A percentile compares a stretch with the other conserved stretches of the same genome.
phyloP scores from a whole-genome alignment of 805 yeast species.

The Candida sphagnicola region DNA sequence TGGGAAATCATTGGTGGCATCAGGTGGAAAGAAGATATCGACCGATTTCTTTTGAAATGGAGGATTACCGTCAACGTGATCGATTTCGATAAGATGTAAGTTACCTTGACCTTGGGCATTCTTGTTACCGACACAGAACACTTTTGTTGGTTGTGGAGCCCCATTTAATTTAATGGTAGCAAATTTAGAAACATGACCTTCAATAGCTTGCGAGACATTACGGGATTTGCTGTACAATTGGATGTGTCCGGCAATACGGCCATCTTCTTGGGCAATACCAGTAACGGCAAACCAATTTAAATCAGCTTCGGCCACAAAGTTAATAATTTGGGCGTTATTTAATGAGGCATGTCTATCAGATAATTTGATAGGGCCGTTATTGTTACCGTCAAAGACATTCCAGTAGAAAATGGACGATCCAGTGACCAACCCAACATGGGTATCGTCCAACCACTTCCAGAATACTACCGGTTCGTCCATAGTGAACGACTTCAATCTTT shows the following conservation, averaged over 20 bases:
- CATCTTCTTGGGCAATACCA: constrained; percentile 92
- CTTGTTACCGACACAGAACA: constrained; percentile 91
- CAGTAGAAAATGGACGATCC: constrained; percentile 72
- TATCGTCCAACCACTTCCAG: constrained; percentile 88
- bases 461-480: constrained; percentile 85
- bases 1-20: constrained; percentile 95
- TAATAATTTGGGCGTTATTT: constrained; percentile 82
- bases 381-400: constrained; percentile 78
- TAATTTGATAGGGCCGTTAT: constrained; percentile 72
- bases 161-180: constrained; percentile 73
- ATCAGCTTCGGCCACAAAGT: constrained; percentile 75
- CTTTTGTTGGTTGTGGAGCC: constrained; percentile 69
- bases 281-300: constrained; percentile 92
- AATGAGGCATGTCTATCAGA: constrained; percentile 82
- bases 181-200: constrained; percentile 95
- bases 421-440: constrained; percentile 79
- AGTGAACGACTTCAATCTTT: constrained; percentile 83
- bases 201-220: constrained; percentile 92
- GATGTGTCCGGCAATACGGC: constrained; percentile 92
- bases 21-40: constrained; percentile 95
- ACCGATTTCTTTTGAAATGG: constrained; percentile 82
- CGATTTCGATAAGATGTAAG: constrained; percentile 92
- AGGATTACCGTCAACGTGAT: constrained; percentile 85
- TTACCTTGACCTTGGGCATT: constrained; percentile 66
- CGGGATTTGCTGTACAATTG: constrained; percentile 87